phyloP scores from a whole-genome alignment of 2,329 filamentous ascomycete species.

The Didymella pomorum region DNA sequence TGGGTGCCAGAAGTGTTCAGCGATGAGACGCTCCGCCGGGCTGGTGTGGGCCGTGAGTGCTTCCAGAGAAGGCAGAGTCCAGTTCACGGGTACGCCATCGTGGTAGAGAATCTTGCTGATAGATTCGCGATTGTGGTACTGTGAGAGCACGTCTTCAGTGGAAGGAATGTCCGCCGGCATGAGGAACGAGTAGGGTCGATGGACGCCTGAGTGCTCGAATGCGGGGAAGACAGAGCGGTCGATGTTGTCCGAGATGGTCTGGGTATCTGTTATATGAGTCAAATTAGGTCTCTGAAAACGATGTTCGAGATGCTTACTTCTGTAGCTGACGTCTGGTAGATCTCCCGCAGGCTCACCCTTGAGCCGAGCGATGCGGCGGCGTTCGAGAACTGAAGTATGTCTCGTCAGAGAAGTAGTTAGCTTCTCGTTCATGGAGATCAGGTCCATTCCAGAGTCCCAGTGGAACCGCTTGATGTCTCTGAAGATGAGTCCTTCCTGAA shows the following conservation, averaged over 20 bases:
- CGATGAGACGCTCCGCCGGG: not conserved
- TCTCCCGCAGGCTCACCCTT: constrained; percentile 36
- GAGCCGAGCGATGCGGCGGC: constrained; percentile 42
- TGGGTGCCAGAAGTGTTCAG: constrained; percentile 11
- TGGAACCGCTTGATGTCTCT: constrained; percentile 37
- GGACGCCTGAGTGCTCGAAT: constrained; percentile 23
- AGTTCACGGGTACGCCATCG: constrained; percentile 15
- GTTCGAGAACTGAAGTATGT: constrained; percentile 43
- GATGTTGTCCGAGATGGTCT: constrained; percentile 37
- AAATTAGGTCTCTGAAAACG: constrained; percentile 6
- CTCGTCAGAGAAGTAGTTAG: constrained; percentile 42
- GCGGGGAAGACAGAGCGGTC: constrained; percentile 39
- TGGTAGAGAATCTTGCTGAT: constrained; percentile 25
- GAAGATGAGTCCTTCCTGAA: constrained; percentile 36
- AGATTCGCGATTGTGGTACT: constrained; percentile 18
- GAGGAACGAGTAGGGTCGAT: constrained; percentile 19
- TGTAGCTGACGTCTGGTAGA: constrained; percentile 25
- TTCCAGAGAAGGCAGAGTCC: not conserved
- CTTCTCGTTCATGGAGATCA: constrained; percentile 35
- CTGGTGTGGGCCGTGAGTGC: not conserved
- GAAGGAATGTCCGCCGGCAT: constrained; percentile 26
- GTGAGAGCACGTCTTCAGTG: constrained; percentile 18
- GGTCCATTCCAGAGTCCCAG: constrained; percentile 41
- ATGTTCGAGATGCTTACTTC: constrained; percentile 26
- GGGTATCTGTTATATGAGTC: constrained; percentile 28